These are phyloP conservation scores for Jaminaea rosea DNA, from an alignment of 1,284 basidiomycete genomes.

Conservation along the genomic window DNA sequence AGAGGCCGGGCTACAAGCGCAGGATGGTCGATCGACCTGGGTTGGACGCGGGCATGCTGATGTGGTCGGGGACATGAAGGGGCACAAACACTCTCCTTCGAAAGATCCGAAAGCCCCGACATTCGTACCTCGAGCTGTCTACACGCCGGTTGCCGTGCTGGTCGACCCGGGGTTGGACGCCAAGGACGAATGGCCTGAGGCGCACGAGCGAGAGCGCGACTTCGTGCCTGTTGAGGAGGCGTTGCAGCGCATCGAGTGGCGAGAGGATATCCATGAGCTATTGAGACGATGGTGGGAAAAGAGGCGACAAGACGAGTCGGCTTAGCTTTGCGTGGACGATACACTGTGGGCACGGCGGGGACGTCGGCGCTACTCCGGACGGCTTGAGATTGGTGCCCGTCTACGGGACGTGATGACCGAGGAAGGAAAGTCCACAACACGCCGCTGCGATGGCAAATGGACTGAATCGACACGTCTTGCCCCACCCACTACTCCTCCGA, in stretches of 20 bases:
- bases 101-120: conserved; percentile 3
- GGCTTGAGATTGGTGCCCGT: too few relatives aligned
- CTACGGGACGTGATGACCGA: too few relatives aligned
- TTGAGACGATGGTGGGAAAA: too few relatives aligned
- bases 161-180: conserved; percentile 2
- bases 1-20: conserved; percentile 18
- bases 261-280: conserved; percentile 17
- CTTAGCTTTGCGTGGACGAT: too few relatives aligned
- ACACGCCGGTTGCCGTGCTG: conserved; percentile 23
- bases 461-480: too few relatives aligned
- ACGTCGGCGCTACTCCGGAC: too few relatives aligned
- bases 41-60: neutral
- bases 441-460: too few relatives aligned
- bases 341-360: too few relatives aligned
- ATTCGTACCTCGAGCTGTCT: conserved; percentile 28
- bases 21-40: neutral
- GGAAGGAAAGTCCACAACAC: too few relatives aligned
- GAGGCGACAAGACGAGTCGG: too few relatives aligned
- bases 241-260: conserved; percentile 19
- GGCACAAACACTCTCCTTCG: conserved; percentile 26
- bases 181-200: conserved; percentile 27
- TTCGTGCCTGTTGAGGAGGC: conserved; percentile 22
- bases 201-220: conserved; percentile 22
- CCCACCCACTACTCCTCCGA: too few relatives aligned
- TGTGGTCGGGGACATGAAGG: conserved; percentile 25